Conservation (phyloP, 306 rosid genomes). For the Vicia sativa region DNA sequence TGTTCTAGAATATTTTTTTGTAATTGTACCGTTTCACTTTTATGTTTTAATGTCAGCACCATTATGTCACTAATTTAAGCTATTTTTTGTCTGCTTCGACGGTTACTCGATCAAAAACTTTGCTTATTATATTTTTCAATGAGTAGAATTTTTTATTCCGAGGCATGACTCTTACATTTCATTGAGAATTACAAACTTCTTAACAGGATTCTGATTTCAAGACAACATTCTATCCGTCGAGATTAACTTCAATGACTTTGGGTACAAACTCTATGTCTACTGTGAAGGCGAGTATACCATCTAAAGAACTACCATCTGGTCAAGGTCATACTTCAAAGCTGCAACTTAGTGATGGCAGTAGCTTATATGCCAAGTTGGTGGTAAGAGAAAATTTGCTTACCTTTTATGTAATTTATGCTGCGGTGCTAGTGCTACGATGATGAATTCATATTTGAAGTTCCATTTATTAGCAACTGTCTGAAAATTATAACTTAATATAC, state of each 20-base stretch:
- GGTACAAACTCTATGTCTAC: constrained; percentile 48
- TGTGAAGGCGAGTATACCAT: constrained; percentile 42
- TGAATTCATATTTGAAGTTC: constrained; percentile 12
- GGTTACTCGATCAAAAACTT: constrained; percentile 27
- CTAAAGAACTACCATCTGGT: constrained; percentile 46
- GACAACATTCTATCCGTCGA: constrained; percentile 66
- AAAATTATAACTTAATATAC: constrained; percentile 25
- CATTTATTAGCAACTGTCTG: constrained; percentile 24
- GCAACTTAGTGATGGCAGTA: constrained; percentile 80
- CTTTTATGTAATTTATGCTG: constrained; percentile 12
- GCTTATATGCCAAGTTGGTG: constrained; percentile 84
- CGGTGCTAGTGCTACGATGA: constrained; percentile 1
- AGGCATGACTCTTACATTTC: background rate
- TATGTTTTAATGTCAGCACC: constrained; percentile 24
- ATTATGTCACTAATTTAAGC: constrained; percentile 19
- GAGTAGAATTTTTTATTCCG: background rate
- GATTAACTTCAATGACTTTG: constrained; percentile 62
- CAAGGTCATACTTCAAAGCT: constrained; percentile 64
- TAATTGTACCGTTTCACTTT: constrained; percentile 3
- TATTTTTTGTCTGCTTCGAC: constrained; percentile 14
- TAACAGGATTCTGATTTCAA: constrained; percentile 69
- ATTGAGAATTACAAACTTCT: constrained; percentile 45
- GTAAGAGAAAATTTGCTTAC: constrained; percentile 45
- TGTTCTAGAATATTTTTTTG: constrained; percentile 13
- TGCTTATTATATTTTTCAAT: constrained; percentile 11